Evolutionary conservation across 768 basidiomycete species (phyloP), one percentile per base, ranked within the genome.

Genomic region (Tricholoma bakamatsutake): DNA sequence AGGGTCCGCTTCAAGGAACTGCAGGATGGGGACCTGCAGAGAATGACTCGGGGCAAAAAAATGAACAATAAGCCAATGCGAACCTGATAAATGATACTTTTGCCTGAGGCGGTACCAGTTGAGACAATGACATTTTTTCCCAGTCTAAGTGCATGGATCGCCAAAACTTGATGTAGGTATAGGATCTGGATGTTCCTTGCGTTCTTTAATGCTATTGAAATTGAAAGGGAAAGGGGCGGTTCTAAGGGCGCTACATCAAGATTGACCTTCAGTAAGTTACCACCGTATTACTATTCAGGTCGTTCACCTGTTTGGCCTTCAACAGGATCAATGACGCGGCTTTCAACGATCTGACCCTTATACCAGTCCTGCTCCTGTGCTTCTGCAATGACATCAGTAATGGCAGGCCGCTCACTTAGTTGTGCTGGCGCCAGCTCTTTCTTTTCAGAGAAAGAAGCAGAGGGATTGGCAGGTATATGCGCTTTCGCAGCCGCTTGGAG

Each of bases 91-190:
- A 93, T 90, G 12, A 92, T 72, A 69, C 89, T 92, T 72, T 93
- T 93, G 3, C 91, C 91, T 4, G 90, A 93, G 6, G 93, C 92
- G 7, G 93, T 96, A 59, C 86, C 87, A 0, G 93, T 95, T 4
- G 91, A 93, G 28, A 94, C 88, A 34, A 95, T 89, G 24, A 93
- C 90, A 67, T 92, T 76, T 53, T 79, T 79, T 6, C 80, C 80
- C 50, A 66, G 62, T 12, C 73, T 69, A 9, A 93, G 73, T 0
- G 83, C 78, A 59, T 82, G 78, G 58, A 95, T 85, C 2, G 93
- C 89, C 24, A 74, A 73, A 10, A 82, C 81, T 70, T 95, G 93
- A 55, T 81, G 80, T 10, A 69, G 83, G 53, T 93, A 96, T 15
- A 94, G 66, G 1, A 77, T 71, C 3, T 67, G 68, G 39, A 94